A percentile compares a stretch with the other conserved stretches of the same genome.
These are phyloP conservation scores for Pichia heedii DNA, from an alignment of 805 yeast genomes.

Conservation along the genomic window DNA sequence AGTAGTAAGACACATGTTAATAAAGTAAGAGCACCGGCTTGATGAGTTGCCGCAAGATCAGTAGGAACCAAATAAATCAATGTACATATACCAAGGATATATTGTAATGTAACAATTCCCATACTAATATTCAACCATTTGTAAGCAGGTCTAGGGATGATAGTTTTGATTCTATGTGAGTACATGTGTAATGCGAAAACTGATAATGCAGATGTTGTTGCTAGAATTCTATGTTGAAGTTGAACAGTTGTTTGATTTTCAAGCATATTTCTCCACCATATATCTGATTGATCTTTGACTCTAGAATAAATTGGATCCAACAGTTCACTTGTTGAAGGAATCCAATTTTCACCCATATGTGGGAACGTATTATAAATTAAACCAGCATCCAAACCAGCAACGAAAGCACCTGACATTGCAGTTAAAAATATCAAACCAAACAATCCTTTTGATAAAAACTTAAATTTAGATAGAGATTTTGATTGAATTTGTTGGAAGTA, in stretches of 20 bases:
- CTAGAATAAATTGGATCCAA: constrained; percentile 68
- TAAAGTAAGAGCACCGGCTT: constrained; percentile 90
- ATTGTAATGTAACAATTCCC: constrained; percentile 83
- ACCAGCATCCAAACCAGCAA: constrained; percentile 98
- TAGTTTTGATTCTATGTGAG: constrained; percentile 44
- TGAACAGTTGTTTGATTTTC: constrained; percentile 98
- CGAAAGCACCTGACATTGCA: constrained; percentile 96
- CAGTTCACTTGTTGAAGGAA: constrained; percentile 72
- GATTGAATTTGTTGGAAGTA: constrained; percentile 51
- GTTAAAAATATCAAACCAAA: constrained; percentile 71
- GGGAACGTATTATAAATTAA: constrained; percentile 94
- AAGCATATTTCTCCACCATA: constrained; percentile 84
- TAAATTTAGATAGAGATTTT: constrained; percentile 49
- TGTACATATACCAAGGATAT: constrained; percentile 77
- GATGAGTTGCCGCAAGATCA: constrained; percentile 90
- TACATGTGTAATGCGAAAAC: constrained; percentile 65
- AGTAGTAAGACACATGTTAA: constrained; percentile 69
- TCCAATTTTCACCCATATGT: constrained; percentile 79
- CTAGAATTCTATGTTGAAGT: constrained; percentile 78
- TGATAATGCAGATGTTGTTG: constrained; percentile 68
- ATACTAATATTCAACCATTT: constrained; percentile 55
- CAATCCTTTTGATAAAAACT: constrained; percentile 46
- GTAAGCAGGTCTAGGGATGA: constrained; percentile 50
- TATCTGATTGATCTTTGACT: constrained; percentile 56
- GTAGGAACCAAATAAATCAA: constrained; percentile 84